A percentile compares a stretch with the other conserved stretches of the same genome.
Conservation (phyloP, 305 asterid genomes). For the Fraxinus albicans region DNA sequence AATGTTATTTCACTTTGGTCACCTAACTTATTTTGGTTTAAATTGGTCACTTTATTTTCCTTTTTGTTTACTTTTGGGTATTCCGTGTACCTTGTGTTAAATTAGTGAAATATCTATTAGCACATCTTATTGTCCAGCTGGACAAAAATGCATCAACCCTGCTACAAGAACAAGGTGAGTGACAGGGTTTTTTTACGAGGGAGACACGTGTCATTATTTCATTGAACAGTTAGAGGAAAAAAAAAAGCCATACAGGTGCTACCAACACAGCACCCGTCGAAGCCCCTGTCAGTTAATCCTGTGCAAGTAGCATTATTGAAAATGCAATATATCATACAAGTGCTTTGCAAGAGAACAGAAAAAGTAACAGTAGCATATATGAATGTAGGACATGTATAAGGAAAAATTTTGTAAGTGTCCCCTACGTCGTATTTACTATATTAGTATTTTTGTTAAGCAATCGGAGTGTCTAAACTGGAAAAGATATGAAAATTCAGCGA, state of each 20-base stretch:
- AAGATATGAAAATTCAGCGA: background rate
- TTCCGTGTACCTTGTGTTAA: background rate
- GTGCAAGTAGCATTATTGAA: background rate
- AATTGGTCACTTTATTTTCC: background rate
- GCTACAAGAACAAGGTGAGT: background rate
- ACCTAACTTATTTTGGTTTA: background rate
- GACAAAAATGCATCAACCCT: background rate
- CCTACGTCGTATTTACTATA: background rate
- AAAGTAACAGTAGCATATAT: background rate
- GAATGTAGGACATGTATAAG: background rate
- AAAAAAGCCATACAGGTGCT: background rate
- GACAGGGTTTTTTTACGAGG: background rate
- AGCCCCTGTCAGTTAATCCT: background rate
- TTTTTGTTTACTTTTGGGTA: background rate
- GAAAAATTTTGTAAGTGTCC: background rate
- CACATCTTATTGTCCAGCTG: background rate
- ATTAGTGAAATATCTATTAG: background rate
- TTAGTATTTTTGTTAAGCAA: background rate
- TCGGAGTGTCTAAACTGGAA: background rate
- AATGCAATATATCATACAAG: background rate
- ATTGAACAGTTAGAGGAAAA: background rate
- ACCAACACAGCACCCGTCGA: background rate
- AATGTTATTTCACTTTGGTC: background rate
- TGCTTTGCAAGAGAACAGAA: background rate
- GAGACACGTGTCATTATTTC: background rate